Conservation (phyloP, 441 rosid genomes). For the Croton setiger region DNA sequence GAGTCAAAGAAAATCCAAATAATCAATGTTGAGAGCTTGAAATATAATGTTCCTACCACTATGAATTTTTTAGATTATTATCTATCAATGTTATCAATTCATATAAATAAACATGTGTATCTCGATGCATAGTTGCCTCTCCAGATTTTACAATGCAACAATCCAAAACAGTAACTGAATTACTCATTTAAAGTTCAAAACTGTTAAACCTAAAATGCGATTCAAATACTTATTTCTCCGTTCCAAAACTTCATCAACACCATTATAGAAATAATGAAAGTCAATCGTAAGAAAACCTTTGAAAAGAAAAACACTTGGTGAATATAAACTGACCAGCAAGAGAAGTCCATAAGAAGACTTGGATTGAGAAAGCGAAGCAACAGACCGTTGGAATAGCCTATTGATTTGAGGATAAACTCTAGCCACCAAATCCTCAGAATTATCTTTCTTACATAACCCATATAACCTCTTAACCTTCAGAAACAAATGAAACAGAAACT, state of each 20-base stretch:
- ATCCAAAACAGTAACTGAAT: background rate
- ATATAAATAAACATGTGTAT: too few species aligned
- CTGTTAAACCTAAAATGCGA: background rate
- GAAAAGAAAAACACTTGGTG: too few species aligned
- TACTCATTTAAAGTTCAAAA: background rate
- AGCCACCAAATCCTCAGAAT: constrained; percentile 78
- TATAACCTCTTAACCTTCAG: constrained; percentile 63
- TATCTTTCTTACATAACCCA: constrained; percentile 59
- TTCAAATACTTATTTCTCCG: background rate
- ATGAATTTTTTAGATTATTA: background rate
- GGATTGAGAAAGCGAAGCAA: constrained; percentile 68
- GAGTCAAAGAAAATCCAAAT: background rate
- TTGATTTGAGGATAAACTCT: constrained; percentile 77
- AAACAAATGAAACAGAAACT: background rate
- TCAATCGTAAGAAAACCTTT: background rate
- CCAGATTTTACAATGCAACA: background rate
- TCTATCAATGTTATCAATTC: background rate
- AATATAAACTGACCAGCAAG: constrained; percentile 47
- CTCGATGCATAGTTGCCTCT: background rate
- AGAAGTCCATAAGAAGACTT: constrained; percentile 67
- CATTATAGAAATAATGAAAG: background rate
- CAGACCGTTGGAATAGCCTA: constrained; percentile 85
- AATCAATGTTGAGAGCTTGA: background rate
- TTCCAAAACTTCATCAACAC: background rate
- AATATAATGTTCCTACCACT: background rate